Base-by-base conservation (phyloP, 352 stramenopile genomes). In the Paralagenidium karlingii region DNA sequence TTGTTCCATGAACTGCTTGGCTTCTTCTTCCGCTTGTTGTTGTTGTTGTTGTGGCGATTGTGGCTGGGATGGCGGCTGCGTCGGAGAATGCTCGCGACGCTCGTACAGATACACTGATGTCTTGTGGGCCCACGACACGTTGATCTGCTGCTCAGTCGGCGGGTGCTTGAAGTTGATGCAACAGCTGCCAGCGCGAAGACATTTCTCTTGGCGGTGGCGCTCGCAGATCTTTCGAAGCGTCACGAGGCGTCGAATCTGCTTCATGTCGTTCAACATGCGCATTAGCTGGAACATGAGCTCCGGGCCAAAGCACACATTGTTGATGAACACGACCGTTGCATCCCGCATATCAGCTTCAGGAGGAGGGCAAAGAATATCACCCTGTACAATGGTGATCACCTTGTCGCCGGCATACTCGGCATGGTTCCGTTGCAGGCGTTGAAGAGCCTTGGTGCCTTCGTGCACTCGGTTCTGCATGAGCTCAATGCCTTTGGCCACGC, bases 271-370 rank as follows among this genome's bases (percentile, higher is more conserved):
- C 18, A 90, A 57, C 48, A 86, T 61, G 28, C 65, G 53, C 45
- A 79, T 53, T 15, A 87, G 63, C 15, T 76, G 68, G 21, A 80
- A 51, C 76, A 90, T 87, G 28, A 87, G 61, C 33, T 63, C 58
- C 12, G 76, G 76, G 0, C 70, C 66, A 28, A 90, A 87, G 52
- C 77, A 77, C 12, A 90, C 76, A 42, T 89, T 89, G 53, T 90
- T 90, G 47, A 90, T 85, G 43, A 90, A 90, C 30, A 87, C 63
- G 28, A 90, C 76, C 0, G 76, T 87, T 16, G 76, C 76, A 21
- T 87, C 73, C 57, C 63, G 64, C 43, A 87, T 55, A 16, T 63
- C 49, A 11, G 69, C 63, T 18, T 51, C 39, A 19, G 62, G 54
- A 2, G 73, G 68, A 32, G 73, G 70, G 27, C 60, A 54, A 47